These are phyloP conservation scores for Cenchrus fungigraminus DNA, from an alignment of 176 grass and related monocot genomes.

Conservation along the genomic window DNA sequence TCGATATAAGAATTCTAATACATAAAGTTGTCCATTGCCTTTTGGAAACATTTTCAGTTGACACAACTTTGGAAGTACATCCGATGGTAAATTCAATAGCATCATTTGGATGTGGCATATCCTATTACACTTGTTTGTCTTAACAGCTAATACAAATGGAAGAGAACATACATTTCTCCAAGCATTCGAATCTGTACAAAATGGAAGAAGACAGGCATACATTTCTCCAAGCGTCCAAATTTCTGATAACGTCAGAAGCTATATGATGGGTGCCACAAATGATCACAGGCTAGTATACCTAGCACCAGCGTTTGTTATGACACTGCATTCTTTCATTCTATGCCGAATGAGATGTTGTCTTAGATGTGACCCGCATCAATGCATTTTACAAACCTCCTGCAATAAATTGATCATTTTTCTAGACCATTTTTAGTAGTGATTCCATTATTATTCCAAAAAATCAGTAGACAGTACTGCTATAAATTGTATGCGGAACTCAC, in stretches of 20 bases:
- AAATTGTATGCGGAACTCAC: too few relatives aligned
- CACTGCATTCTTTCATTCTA: too few relatives aligned
- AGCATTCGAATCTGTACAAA: neutral
- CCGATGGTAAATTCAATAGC: neutral
- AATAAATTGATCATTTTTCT: too few relatives aligned
- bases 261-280: neutral
- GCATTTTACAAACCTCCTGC: too few relatives aligned
- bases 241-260: neutral
- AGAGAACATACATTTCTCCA: neutral
- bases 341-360: too few relatives aligned
- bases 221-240: neutral
- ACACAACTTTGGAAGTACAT: neutral
- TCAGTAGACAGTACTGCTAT: too few relatives aligned
- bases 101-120: neutral
- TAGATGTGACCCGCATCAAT: too few relatives aligned
- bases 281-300: neutral
- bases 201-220: neutral
- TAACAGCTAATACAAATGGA: neutral
- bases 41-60: neutral
- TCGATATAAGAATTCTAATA: neutral
- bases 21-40: neutral
- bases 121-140: neutral
- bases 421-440: too few relatives aligned
- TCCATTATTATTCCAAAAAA: too few relatives aligned
- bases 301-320: too few relatives aligned